Evolutionary conservation across 2,329 filamentous ascomycete genomes (phyloP).

Genomic region (Calonectria henricotiae): DNA sequence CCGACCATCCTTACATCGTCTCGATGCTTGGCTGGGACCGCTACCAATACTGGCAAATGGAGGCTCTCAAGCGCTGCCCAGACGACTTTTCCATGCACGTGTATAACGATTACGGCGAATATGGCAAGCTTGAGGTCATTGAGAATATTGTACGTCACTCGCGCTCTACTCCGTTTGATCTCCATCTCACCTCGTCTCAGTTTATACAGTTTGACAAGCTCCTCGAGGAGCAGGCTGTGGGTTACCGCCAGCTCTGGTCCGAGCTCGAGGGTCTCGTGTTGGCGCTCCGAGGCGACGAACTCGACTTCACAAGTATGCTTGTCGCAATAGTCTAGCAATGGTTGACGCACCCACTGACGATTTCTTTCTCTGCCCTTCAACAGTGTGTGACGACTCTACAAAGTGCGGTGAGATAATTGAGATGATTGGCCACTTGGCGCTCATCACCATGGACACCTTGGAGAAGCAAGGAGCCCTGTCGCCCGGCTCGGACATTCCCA

Average conservation of each 20-base stretch:
- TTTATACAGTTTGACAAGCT: slow-evolving; percentile 57
- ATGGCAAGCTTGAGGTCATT: slow-evolving; percentile 61
- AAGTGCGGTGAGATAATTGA: slow-evolving; percentile 29
- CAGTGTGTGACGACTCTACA: slow-evolving; percentile 35
- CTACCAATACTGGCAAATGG: slow-evolving; percentile 43
- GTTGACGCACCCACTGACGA: slow-evolving; percentile 4
- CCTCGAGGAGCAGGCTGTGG: slow-evolving; percentile 31
- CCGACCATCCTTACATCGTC: slow-evolving; percentile 41
- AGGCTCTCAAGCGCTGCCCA: slow-evolving; percentile 50
- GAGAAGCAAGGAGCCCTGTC: slow-evolving; percentile 38
- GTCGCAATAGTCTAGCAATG: too few species aligned
- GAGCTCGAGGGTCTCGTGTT: slow-evolving; percentile 48
- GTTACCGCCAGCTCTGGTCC: slow-evolving; percentile 46
- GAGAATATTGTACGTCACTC: slow-evolving; percentile 57
- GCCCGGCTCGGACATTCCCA: slow-evolving; percentile 42
- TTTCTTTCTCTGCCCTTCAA: not conserved
- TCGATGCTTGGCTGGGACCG: slow-evolving; percentile 43
- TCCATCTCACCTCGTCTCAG: not conserved
- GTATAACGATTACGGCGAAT: slow-evolving; percentile 62
- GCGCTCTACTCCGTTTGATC: not conserved
- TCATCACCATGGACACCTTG: slow-evolving; percentile 40
- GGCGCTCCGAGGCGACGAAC: slow-evolving; percentile 20
- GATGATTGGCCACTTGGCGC: slow-evolving; percentile 39
- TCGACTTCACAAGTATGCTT: slow-evolving; percentile 38
- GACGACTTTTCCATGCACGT: slow-evolving; percentile 63